Evolutionary conservation across 1,139 yeast species (phyloP).

Genomic region (Yamadazyma sp.): DNA sequence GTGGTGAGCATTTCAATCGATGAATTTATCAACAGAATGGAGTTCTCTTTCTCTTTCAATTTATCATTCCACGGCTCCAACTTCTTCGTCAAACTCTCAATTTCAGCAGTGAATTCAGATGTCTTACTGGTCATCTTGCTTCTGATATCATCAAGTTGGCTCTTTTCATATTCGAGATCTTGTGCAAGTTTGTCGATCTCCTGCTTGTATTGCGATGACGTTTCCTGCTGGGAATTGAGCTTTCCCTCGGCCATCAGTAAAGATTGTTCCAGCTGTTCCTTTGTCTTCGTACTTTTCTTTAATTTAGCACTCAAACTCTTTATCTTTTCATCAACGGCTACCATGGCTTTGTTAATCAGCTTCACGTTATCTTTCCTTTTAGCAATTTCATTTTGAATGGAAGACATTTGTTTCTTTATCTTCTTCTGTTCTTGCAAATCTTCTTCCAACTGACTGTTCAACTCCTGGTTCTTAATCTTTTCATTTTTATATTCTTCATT

Average conservation of each 20-base stretch:
- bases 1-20: slow-evolving; percentile 60
- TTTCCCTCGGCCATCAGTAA: slow-evolving; percentile 47
- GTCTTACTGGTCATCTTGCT: slow-evolving; percentile 72
- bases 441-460: slow-evolving; percentile 39
- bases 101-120: slow-evolving; percentile 58
- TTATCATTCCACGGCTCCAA: slow-evolving; percentile 84
- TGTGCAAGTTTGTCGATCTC: slow-evolving; percentile 48
- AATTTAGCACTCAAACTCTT: slow-evolving; percentile 62
- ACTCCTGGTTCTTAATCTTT: slow-evolving; percentile 43
- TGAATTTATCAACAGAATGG: slow-evolving; percentile 63
- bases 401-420: slow-evolving; percentile 29
- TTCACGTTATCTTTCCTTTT: slow-evolving; percentile 38
- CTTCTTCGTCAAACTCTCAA: slow-evolving; percentile 61
- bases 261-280: slow-evolving; percentile 33
- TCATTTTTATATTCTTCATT: slow-evolving; percentile 49
- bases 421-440: slow-evolving; percentile 30
- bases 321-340: slow-evolving; percentile 71
- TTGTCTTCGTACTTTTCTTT: slow-evolving; percentile 59
- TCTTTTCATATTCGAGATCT: slow-evolving; percentile 54
- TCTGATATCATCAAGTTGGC: slow-evolving; percentile 61
- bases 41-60: slow-evolving; percentile 64
- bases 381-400: slow-evolving; percentile 31
- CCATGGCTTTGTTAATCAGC: slow-evolving; percentile 50
- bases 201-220: slow-evolving; percentile 36
- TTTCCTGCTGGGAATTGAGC: slow-evolving; percentile 44